Evolutionary conservation across 1,284 basidiomycete genomes (phyloP).

Genomic region (Malassezia globosa): DNA sequence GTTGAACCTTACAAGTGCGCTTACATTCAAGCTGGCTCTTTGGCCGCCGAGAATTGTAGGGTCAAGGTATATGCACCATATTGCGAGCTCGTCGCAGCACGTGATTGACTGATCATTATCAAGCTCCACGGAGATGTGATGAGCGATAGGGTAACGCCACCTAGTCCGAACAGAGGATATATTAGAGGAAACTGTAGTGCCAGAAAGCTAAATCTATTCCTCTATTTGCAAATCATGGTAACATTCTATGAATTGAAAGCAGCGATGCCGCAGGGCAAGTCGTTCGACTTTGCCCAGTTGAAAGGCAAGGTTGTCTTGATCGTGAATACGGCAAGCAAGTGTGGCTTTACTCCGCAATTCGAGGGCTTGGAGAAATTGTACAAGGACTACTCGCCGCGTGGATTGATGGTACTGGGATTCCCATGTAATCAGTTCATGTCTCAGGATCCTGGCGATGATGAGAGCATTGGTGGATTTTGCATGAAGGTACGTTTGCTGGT

Average conservation of each 20-base stretch:
- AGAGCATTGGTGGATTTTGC: conserved; percentile 37
- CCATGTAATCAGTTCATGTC: conserved; percentile 71
- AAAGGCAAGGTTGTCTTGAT: conserved; percentile 53
- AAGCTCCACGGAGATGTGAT: not conserved
- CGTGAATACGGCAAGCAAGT: conserved; percentile 53
- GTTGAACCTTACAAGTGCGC: conserved; percentile 4
- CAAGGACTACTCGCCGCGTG: conserved; percentile 69
- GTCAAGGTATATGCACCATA: too few relatives aligned
- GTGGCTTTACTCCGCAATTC: conserved; percentile 68
- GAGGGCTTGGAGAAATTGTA: conserved; percentile 71
- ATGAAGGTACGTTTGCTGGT: conserved; percentile 25
- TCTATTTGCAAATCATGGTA: conserved; percentile 34
- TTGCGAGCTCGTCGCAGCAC: too few relatives aligned
- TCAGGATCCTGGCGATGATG: conserved; percentile 42
- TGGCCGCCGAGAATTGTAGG: conserved; percentile 31
- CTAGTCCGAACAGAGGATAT: too few relatives aligned
- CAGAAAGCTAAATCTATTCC: too few relatives aligned
- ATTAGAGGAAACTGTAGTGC: too few relatives aligned
- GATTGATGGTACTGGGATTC: conserved; percentile 70
- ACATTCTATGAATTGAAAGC: conserved; percentile 44
- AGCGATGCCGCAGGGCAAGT: conserved; percentile 28
- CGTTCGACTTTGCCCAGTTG: conserved; percentile 42
- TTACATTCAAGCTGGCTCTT: conserved; percentile 26
- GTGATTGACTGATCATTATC: too few relatives aligned
- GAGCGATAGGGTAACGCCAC: too few relatives aligned